Base-by-base conservation (phyloP, 1,139 yeast species). In the Yamadazyma triangularis region DNA sequence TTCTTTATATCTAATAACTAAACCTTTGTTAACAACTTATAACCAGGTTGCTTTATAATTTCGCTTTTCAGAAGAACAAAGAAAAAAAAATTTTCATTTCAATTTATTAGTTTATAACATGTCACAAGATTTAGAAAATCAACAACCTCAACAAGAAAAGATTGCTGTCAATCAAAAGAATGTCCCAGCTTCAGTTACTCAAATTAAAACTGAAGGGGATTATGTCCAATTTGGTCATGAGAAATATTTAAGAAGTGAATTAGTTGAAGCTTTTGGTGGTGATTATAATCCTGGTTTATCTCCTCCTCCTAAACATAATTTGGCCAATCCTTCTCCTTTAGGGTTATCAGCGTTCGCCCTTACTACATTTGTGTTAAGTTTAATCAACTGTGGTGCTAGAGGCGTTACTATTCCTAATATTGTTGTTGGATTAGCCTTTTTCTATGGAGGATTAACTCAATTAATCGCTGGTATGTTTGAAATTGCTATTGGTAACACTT, bases 291-390 rank as follows among this genome's bases (percentile, higher is more conserved):
- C 88, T 13, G 87, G 86, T 51, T 60, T 70, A 36, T 50, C 75
- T 15, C 74, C 79, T 23, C 77, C 84, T 24, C 79, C 94, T 20
- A 65, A 72, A 29, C 77, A 83, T 55, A 71, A 79, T 56, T 79
- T 86, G 53, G 95, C 83, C 39, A 87, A 87, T 56, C 94, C 96
- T 26, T 86, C 93, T 30, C 95, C 96, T 2, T 66, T 88, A 34
- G 96, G 96, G 10, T 67, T 88, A 41, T 72, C 78, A 30, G 93
- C 86, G 4, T 87, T 88, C 51, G 95, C 94, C 6, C 64, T 86
- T 44, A 84, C 95, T 13, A 84, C 95, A 4, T 84, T 88, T 56
- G 86, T 86, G 10, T 66, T 87, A 28, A 79, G 89, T 4, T 60
- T 88, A 51, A 62, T 60, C 40, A 68, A 68, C 40, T 46, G 50